Base-by-base conservation (phyloP, 345 rosid genomes). In the Cardamine resedifolia region DNA sequence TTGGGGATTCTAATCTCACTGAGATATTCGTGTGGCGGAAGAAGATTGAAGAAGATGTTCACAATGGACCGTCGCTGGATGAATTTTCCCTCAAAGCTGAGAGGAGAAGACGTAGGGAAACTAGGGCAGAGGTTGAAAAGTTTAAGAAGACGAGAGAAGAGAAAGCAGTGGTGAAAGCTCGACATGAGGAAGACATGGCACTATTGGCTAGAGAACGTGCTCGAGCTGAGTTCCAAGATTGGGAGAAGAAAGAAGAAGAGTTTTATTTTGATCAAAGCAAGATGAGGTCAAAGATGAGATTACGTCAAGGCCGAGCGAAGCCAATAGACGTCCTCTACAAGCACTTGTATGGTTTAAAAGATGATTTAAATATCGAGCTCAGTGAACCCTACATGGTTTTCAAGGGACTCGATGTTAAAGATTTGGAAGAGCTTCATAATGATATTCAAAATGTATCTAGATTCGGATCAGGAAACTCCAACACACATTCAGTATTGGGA, bases 171-270 rank as follows among this genome's bases (percentile, higher is more conserved):
- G 96, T 86, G 82, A 90, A 91, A 64, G 96, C 98, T 44, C 88
- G 68, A 31, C 97, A 83, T 55, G 98, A 93, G 81, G 98, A 93
- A 84, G 95, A 86, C 80, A 90, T 89, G 94, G 96, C 89, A 15
- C 11, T 91, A 72, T 75, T 94, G 74, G 96, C 97, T 16, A 89
- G 98, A 78, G 98, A 94, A 63, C 95, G 89, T 79, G 92, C 98
- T 61, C 82, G 93, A 71, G 98, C 97, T 72, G 97, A 94, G 79
- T 88, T 84, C 72, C 96, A 91, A 58, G 97, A 94, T 58, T 91
- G 91, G 97, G 96, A 94, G 86, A 94, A 88, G 81, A 94, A 91
- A 72, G 98, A 94, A 56, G 95, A 88, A 73, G 91, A 94, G 93
- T 94, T 91, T 73, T 90, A 91, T 82, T 94, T 86, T 76, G 86